Base-by-base conservation (phyloP, 2,329 filamentous ascomycete genomes). In the Aureobasidium sp. region DNA sequence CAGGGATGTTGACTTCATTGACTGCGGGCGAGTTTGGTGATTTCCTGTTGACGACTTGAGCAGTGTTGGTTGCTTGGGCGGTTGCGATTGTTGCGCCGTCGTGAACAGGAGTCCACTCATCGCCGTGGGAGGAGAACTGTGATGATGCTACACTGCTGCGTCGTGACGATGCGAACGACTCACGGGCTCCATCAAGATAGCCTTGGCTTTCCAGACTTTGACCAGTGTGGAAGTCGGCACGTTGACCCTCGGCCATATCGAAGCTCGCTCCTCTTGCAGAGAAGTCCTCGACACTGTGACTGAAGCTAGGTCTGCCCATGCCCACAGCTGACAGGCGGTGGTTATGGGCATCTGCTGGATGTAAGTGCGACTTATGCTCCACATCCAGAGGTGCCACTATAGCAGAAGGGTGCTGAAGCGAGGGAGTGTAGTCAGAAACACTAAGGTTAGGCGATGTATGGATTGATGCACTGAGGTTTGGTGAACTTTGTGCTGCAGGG, bases 341-440 rank as follows among this genome's bases (percentile, higher is more conserved):
- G 2, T 54, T 37, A 4, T 29, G 31, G 11, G 57, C 57, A 8
- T 60, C 57, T 4, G 45, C 31, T 9, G 57, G 42, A 33, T 86
- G 85, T 44, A 78, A 74, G 29, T 76, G 77, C 61, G 73, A 74
- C 50, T 74, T 74, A 58, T 71, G 72, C 62, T 80, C 77, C 60
- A 90, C 78, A 63, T 85, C 82, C 29, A 90, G 76, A 0, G 88
- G 85, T n/a, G 87, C 84, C 0, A 90, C 83, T 0, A 86, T 83
- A 22, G 84, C 84, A 65, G 86, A 77, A 1, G 71, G 71, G 61
- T 72, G 72, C 4, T 67, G 67, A 40, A 68, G 70, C 4, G 65
- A 63, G 9, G 56, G 52, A 54, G 83, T 86, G 67, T 75, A 76
- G 33, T 71, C 65, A 15, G 72, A 77, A 37, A 72, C 70, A 58